phyloP scores from a whole-genome alignment of 192 early-diverging fungal genomes.

The Coemansia sp. region DNA sequence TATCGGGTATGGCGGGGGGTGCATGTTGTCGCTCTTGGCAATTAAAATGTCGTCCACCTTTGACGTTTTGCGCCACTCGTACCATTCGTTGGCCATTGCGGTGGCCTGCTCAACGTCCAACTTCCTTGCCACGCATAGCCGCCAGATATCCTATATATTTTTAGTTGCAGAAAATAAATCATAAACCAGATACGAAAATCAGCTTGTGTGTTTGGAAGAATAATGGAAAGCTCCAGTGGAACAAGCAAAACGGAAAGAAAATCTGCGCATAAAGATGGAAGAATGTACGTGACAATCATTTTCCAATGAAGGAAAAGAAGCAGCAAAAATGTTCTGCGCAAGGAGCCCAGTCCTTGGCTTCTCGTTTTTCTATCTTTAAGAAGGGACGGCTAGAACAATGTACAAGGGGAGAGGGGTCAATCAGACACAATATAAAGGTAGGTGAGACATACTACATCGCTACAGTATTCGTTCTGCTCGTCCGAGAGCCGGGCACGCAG shows the following conservation, averaged over 20 bases:
- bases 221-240: conserved; percentile 4
- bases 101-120: conserved; percentile 60
- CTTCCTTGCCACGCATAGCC: conserved; percentile 62
- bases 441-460: conserved; percentile 40
- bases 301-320: too few species aligned
- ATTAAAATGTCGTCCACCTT: conserved; percentile 62
- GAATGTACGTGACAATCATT: background rate
- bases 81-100: conserved; percentile 59
- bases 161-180: background rate
- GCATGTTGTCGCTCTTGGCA: conserved; percentile 56
- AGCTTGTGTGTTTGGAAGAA: background rate
- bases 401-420: background rate
- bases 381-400: background rate
- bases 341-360: too few species aligned
- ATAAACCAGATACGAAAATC: conserved; percentile 1
- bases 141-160: conserved; percentile 56
- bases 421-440: background rate
- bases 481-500: conserved; percentile 34
- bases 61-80: conserved; percentile 63
- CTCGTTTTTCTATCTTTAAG: background rate
- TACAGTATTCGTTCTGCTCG: conserved; percentile 46
- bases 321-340: too few species aligned
- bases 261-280: conserved; percentile 6
- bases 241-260: background rate
- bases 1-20: conserved; percentile 65